Conservation (phyloP, 257 asterid genomes). For the Przewalskia tangutica region DNA sequence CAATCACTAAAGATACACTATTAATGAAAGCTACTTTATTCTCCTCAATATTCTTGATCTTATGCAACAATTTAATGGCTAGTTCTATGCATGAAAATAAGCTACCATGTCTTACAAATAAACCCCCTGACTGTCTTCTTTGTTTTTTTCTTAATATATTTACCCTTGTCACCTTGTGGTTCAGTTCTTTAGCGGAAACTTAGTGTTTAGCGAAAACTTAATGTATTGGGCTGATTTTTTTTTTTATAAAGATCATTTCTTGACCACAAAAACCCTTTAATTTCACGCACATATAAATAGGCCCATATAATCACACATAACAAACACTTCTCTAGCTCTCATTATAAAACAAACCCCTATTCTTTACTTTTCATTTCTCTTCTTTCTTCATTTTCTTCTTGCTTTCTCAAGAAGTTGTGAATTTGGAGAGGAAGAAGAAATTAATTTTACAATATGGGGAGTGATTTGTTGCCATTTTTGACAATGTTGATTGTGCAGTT, state of each 20-base stretch:
- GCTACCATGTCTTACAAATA: slow-evolving; percentile 33
- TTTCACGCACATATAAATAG: background rate
- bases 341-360: slow-evolving; percentile 2
- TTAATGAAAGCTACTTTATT: slow-evolving; percentile 48
- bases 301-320: background rate
- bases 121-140: slow-evolving; percentile 3
- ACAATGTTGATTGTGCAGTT: slow-evolving; percentile 65
- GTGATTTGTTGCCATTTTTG: slow-evolving; percentile 38
- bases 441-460: slow-evolving; percentile 15
- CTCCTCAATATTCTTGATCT: background rate
- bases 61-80: slow-evolving; percentile 16
- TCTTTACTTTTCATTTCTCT: background rate
- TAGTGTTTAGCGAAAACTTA: no score
- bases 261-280: slow-evolving; percentile 5
- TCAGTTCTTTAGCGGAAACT: no score
- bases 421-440: slow-evolving; percentile 5
- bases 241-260: slow-evolving; percentile 11
- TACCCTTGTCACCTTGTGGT: no score
- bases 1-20: slow-evolving; percentile 24
- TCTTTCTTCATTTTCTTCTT: background rate
- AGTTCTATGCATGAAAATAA: slow-evolving; percentile 42
- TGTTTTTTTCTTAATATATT: background rate
- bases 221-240: no score
- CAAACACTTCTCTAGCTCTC: background rate
- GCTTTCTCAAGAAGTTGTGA: slow-evolving; percentile 2